Percentiles rank a stretch among this genome's conserved stretches.
Conservation (phyloP, 768 basidiomycete species). For the Sarcomyxa edulis region DNA sequence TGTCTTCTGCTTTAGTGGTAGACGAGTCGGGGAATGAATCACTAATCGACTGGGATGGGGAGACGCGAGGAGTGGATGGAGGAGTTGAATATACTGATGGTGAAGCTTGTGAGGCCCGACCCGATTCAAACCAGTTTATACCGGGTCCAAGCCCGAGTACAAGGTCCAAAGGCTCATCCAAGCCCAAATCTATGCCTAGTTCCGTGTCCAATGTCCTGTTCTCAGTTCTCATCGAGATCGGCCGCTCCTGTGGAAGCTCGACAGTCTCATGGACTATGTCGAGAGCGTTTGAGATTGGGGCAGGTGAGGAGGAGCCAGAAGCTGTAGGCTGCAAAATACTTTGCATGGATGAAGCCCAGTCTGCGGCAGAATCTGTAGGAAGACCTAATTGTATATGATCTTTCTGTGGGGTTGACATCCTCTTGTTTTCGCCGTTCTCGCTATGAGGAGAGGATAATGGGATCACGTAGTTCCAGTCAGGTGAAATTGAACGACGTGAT, state of each 20-base stretch:
- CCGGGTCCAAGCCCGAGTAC: slow-evolving; percentile 29
- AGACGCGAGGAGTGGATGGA: slow-evolving; percentile 21
- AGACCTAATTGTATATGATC: slow-evolving; percentile 5
- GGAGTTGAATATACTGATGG: slow-evolving; percentile 34
- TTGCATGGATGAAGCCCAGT: slow-evolving; percentile 10
- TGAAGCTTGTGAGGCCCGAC: slow-evolving; percentile 30
- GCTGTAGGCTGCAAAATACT: slow-evolving; percentile 4
- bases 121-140: slow-evolving; percentile 35
- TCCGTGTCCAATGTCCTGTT: slow-evolving; percentile 17
- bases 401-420: slow-evolving; percentile 20
- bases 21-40: not conserved
- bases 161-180: slow-evolving; percentile 33
- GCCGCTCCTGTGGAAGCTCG: not conserved
- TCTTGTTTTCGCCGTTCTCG: slow-evolving; percentile 9
- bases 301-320: not conserved
- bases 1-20: too few species aligned
- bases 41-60: slow-evolving; percentile 14
- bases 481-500: slow-evolving; percentile 28
- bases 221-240: slow-evolving; percentile 1
- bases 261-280: not conserved
- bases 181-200: slow-evolving; percentile 30
- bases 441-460: slow-evolving; percentile 17
- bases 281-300: not conserved
- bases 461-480: slow-evolving; percentile 36
- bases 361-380: slow-evolving; percentile 1